Percentiles rank a stretch among this genome's conserved stretches.
phyloP scores from a whole-genome alignment of 345 rosid genomes.

The Diplotaxis tenuifolia region DNA sequence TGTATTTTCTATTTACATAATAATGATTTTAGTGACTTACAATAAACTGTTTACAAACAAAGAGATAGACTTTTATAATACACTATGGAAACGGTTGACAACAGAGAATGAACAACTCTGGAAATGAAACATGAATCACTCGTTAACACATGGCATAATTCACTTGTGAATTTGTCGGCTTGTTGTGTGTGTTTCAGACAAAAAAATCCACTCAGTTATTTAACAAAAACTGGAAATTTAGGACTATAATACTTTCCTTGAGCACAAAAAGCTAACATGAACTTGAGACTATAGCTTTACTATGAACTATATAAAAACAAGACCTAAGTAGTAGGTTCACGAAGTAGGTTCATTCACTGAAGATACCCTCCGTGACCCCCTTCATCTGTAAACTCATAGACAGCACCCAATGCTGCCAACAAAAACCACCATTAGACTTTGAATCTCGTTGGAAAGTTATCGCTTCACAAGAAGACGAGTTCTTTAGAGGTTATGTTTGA shows the following conservation, averaged over 20 bases:
- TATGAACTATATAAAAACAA: background rate
- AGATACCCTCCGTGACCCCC: slow-evolving; percentile 82
- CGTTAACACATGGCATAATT: background rate
- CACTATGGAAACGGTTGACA: background rate
- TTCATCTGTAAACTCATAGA: slow-evolving; percentile 70
- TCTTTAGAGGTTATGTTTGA: background rate
- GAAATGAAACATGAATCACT: background rate
- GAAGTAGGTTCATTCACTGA: slow-evolving; percentile 56
- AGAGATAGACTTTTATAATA: background rate
- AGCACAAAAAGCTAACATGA: slow-evolving; percentile 6
- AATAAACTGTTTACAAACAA: background rate
- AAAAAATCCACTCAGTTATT: background rate
- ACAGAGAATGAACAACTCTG: background rate
- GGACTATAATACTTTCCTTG: background rate
- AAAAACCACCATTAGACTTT: slow-evolving; percentile 27
- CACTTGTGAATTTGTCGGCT: background rate
- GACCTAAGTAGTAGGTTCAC: slow-evolving; percentile 36
- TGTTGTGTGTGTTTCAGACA: background rate
- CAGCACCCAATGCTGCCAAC: slow-evolving; percentile 63
- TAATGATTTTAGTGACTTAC: background rate
- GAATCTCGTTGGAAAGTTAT: background rate
- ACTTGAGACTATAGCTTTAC: background rate
- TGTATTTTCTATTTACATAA: background rate
- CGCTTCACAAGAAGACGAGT: background rate
- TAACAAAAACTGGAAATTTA: background rate